These are phyloP conservation scores for Apiospora aurea DNA, from an alignment of 2,329 filamentous ascomycete genomes.

Conservation along the genomic window DNA sequence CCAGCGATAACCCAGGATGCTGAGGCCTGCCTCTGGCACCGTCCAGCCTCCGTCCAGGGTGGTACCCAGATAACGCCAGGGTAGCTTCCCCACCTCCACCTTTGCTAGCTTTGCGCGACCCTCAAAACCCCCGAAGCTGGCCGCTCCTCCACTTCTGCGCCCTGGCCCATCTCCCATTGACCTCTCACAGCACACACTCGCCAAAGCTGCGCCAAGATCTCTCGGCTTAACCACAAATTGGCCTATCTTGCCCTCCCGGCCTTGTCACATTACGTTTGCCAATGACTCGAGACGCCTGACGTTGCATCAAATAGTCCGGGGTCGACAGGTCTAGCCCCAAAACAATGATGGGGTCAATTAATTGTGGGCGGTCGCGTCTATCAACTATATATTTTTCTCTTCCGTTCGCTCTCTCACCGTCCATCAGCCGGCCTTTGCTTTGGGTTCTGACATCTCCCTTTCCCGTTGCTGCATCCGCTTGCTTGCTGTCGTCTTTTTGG, in stretches of 20 bases:
- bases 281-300: slow-evolving; percentile 11
- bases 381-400: slow-evolving; percentile 9
- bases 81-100: slow-evolving; percentile 18
- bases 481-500: background rate
- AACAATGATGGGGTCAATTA: background rate
- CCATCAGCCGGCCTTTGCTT: background rate
- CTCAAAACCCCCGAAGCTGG: slow-evolving; percentile 11
- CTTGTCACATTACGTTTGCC: slow-evolving; percentile 16
- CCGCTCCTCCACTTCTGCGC: slow-evolving; percentile 16
- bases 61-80: slow-evolving; percentile 6
- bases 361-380: background rate
- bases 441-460: background rate
- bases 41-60: background rate
- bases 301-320: slow-evolving; percentile 16
- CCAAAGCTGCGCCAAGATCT: background rate
- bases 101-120: slow-evolving; percentile 19
- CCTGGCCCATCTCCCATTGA: background rate
- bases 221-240: slow-evolving; percentile 20
- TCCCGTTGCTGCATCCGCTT: background rate
- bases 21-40: background rate
- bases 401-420: background rate
- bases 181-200: background rate
- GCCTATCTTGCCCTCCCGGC: background rate
- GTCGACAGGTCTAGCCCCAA: slow-evolving; percentile 15
- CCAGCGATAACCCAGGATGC: background rate